These are phyloP conservation scores for Tausonia pullulans DNA, from an alignment of 1,284 basidiomycete genomes.

Conservation along the genomic window DNA sequence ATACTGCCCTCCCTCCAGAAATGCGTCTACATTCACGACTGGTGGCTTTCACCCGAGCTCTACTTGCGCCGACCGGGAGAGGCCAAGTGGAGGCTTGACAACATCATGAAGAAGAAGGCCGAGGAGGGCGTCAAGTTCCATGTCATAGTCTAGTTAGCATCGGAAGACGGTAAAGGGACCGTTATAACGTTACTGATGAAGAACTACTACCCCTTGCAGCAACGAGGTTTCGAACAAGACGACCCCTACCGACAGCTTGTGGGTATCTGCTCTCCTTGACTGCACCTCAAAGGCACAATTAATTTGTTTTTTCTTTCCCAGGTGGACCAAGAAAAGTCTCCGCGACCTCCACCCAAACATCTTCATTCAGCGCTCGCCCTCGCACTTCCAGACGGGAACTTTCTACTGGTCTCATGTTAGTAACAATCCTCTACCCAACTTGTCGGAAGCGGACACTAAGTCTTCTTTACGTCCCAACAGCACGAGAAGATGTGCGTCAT, in stretches of 20 bases:
- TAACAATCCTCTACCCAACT: slow-evolving; percentile 13
- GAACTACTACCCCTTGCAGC: slow-evolving; percentile 34
- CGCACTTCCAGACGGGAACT: slow-evolving; percentile 93
- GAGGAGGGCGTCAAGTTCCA: slow-evolving; percentile 94
- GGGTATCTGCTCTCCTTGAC: slow-evolving; percentile 23
- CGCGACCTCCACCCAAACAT: slow-evolving; percentile 80
- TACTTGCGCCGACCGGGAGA: slow-evolving; percentile 72
- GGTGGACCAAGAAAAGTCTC: slow-evolving; percentile 86
- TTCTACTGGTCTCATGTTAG: slow-evolving; percentile 95
- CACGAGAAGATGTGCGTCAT: slow-evolving; percentile 98
- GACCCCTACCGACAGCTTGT: slow-evolving; percentile 85
- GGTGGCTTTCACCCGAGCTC: slow-evolving; percentile 61
- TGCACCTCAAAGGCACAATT: neutral
- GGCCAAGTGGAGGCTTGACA: slow-evolving; percentile 80
- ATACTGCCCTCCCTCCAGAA: neutral
- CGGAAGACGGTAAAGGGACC: slow-evolving; percentile 6
- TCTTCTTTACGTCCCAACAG: slow-evolving; percentile 35
- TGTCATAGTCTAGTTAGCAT: slow-evolving; percentile 76
- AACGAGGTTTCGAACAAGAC: slow-evolving; percentile 97
- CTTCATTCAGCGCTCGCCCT: slow-evolving; percentile 91
- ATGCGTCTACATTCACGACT: slow-evolving; percentile 80
- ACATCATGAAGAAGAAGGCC: slow-evolving; percentile 80
- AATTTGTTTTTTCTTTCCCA: slow-evolving; percentile 31
- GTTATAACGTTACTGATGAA: neutral
- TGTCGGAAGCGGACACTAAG: neutral